Evolutionary conservation across 1,139 yeast genomes (phyloP), one percentile per base, ranked within the genome.

Genomic region (Suhomyces panamericanus): DNA sequence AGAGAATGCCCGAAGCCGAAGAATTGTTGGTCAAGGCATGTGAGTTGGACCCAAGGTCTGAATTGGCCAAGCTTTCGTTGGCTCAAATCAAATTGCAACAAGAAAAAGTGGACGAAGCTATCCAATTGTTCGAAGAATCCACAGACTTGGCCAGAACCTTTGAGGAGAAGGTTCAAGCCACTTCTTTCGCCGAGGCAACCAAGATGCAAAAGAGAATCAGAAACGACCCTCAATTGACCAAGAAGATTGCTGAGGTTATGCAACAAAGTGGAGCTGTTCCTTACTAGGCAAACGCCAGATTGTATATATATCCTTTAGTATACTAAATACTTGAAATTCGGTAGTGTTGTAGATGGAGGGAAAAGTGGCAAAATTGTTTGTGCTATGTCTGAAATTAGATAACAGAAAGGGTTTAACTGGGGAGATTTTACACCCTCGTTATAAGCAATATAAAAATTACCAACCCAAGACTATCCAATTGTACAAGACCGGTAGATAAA

Each of bases 161-260:
- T 48, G 88, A 85, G 53, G 99, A 93, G 72, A 87, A 90, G 72
- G 76, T 87, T 49, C 97, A 90, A 72, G 95, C 96, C 46, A 84
- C 90, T 52, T 85, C 95, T 30, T 87, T 88, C 60, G 95, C 95
- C 49, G 97, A 89, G 70, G 97, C 96, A 50, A 82, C 90, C 42
- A 85, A 85, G 67, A 81, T 87, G 75, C 96, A 87, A 73, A 72
- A 81, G 60, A 81, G 81, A 63, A 79, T 87, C 56, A 83, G 78
- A 66, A 69, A 77, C 44, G 93, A 85, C 63, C 87, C 88, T 39
- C 66, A 76, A 31, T 75, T 85, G 62, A 65, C 73, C 43, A 62
- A 62, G 46, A 74, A 72, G 61, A 73, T 74, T 55, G 66, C 64
- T 46, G 77, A 74, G 56, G 69, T 71, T 47, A 70, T 73, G 76